Conservation (phyloP, 352 stramenopile genomes). For the Plasmopara muralis region DNA sequence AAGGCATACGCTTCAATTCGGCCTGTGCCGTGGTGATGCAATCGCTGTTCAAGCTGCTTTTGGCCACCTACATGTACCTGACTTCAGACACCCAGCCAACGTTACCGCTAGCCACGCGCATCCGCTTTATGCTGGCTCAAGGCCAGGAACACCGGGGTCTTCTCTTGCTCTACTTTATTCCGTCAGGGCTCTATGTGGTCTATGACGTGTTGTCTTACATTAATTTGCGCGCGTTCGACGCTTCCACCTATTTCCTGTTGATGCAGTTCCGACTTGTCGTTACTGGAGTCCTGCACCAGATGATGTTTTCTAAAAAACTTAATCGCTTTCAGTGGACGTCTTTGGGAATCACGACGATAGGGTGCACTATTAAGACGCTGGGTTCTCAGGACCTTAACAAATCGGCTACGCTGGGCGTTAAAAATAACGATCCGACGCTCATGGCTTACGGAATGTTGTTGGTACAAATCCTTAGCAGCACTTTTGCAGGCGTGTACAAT, state of each 20-base stretch:
- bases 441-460: slow-evolving; percentile 56
- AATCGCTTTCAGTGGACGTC: slow-evolving; percentile 78
- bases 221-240: slow-evolving; percentile 70
- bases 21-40: slow-evolving; percentile 70
- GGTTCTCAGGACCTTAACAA: slow-evolving; percentile 20
- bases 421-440: slow-evolving; percentile 18
- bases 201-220: slow-evolving; percentile 82
- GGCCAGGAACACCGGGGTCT: slow-evolving; percentile 36
- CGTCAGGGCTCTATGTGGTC: slow-evolving; percentile 66
- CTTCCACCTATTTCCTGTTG: slow-evolving; percentile 71
- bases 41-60: slow-evolving; percentile 59
- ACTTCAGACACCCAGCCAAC: slow-evolving; percentile 32
- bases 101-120: slow-evolving; percentile 19
- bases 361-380: slow-evolving; percentile 76
- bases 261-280: slow-evolving; percentile 79
- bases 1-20: slow-evolving; percentile 65
- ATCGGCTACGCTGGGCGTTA: slow-evolving; percentile 8
- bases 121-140: slow-evolving; percentile 32
- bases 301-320: slow-evolving; percentile 66
- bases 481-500: slow-evolving; percentile 81
- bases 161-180: slow-evolving; percentile 67
- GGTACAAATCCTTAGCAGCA: slow-evolving; percentile 75
- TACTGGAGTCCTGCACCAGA: slow-evolving; percentile 67
- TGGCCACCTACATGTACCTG: slow-evolving; percentile 69
- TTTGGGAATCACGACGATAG: slow-evolving; percentile 56